Evolutionary conservation across 768 basidiomycete genomes (phyloP).

Genomic region (Lentinula detonsa): DNA sequence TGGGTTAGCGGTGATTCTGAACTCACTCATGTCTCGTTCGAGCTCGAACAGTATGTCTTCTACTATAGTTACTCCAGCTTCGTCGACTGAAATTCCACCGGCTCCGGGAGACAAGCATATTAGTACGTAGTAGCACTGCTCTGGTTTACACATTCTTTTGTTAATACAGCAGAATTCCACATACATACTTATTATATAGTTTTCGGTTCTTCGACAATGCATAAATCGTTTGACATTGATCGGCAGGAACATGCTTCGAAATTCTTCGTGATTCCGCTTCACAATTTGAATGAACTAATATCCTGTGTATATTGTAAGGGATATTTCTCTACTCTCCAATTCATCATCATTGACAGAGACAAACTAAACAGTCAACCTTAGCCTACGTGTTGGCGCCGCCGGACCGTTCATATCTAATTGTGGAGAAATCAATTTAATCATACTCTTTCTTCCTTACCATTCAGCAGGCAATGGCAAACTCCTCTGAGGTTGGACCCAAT

Average conservation of each 20-base stretch:
- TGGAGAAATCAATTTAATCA: background rate
- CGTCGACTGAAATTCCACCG: background rate
- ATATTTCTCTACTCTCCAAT: too few species aligned
- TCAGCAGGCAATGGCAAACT: background rate
- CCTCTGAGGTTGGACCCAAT: constrained; percentile 1
- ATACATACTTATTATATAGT: too few species aligned
- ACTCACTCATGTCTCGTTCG: constrained; percentile 57
- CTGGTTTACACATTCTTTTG: too few species aligned
- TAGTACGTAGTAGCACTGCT: background rate
- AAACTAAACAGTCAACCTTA: too few species aligned
- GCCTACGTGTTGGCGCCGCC: too few species aligned
- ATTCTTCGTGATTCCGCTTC: background rate
- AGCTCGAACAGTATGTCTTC: background rate
- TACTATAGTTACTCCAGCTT: background rate
- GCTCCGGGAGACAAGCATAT: background rate
- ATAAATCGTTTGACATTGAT: background rate
- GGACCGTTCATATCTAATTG: too few species aligned
- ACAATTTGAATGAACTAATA: too few species aligned
- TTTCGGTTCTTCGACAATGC: too few species aligned
- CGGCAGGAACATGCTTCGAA: background rate
- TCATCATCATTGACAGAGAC: too few species aligned
- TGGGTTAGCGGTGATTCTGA: constrained; percentile 65
- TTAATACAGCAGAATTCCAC: too few species aligned
- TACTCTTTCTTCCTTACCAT: background rate
- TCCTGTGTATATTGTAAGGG: too few species aligned